Evolutionary conservation across 2,329 filamentous ascomycete species (phyloP).

Genomic region (Cyanodermella asteris): DNA sequence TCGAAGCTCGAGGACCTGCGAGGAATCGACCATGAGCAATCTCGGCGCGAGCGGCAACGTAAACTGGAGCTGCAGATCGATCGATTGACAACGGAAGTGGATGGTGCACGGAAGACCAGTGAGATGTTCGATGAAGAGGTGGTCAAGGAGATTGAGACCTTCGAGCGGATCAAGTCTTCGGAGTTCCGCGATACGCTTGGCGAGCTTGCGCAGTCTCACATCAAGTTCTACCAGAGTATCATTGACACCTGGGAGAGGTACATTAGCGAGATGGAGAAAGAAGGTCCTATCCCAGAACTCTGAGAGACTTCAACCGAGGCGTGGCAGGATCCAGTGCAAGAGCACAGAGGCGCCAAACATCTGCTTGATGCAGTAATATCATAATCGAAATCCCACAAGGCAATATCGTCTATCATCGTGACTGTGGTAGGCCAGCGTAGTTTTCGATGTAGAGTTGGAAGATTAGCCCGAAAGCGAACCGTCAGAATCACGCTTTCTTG

Average conservation of each 20-base stretch:
- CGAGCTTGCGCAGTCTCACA: constrained; percentile 61
- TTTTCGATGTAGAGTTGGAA: no score
- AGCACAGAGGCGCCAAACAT: no score
- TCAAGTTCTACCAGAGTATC: constrained; percentile 64
- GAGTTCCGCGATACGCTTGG: constrained; percentile 82
- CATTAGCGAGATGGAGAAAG: constrained; percentile 64
- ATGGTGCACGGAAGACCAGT: constrained; percentile 63
- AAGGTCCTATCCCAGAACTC: no score
- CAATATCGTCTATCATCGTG: no score
- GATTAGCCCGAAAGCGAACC: no score
- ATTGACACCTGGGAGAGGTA: constrained; percentile 76
- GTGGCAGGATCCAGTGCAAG: no score
- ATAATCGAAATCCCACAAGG: no score
- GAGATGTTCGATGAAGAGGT: constrained; percentile 95
- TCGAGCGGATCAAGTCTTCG: constrained; percentile 85
- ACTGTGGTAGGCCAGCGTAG: no score
- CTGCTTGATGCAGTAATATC: no score
- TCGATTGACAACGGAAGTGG: constrained; percentile 72
- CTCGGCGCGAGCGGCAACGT: constrained; percentile 62
- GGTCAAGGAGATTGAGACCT: constrained; percentile 75
- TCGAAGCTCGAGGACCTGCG: constrained; percentile 92
- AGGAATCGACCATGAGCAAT: constrained; percentile 88
- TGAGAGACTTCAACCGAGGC: no score
- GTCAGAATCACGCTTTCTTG: no score
- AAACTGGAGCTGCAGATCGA: constrained; percentile 87